Base-by-base conservation (phyloP, 202 grass and related monocot species). In the Alloteropsis angusta region DNA sequence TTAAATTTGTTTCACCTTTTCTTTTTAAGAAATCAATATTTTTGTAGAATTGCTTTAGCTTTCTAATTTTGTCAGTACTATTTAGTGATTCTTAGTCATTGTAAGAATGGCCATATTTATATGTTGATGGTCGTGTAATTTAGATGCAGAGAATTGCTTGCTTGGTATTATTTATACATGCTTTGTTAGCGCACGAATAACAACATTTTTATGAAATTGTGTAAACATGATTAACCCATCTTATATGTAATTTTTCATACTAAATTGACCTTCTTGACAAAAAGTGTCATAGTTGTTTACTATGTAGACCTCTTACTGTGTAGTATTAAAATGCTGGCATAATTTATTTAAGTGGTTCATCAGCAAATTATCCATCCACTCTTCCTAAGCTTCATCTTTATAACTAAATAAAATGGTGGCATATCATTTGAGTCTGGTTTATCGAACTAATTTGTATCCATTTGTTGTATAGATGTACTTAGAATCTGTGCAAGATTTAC, bases 401-500 rank as follows among this genome's bases (percentile, higher is more conserved):
- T 15, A 19, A 19, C 38, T 74, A 56, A 42, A 74, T 61, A 38
- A 39, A 39, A 50, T 17, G 45, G 18, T 52, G 7, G 42, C 34
- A 35, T 67, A 73, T 65, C 0, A 0, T 49, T 72, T 71, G 37
- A 59, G 5, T 59, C 28, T 78, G 15, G 82, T 21, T 44, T 46
- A 13, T 28, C 66, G 72, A 81, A 62, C 59, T 86, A 79, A 87
- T 28, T 56, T 85, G 60, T 86, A 44, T 60, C 34, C 74, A 32
- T 79, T 88, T 85, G 23, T 39, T 87, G 53, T 85, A 71, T 78
- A 97, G 95, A 43, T 98, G 26, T 98, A 98, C 87, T 55, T 98
- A 77, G 95, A 98, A 88, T 87, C 85, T 57, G 68, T 98, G 28
- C 95, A 98, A 88, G 95, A 98, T 88, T 82, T 98, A 82, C 78